These are phyloP conservation scores for Globisporangium nagaii DNA, from an alignment of 352 stramenopile species.

Conservation along the genomic window DNA sequence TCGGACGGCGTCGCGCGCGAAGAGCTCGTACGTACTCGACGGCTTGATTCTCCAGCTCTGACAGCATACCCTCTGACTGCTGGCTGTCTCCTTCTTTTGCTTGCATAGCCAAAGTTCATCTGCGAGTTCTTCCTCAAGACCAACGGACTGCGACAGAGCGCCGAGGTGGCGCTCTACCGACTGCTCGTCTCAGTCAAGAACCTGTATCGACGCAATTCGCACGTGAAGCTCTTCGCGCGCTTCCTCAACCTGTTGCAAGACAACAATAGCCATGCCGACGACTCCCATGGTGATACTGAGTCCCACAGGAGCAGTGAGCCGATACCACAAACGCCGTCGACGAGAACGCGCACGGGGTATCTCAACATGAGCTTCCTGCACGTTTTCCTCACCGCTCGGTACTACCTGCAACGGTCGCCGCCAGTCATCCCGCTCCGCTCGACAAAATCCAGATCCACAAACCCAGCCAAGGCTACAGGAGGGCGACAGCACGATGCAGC, in stretches of 20 bases:
- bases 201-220: conserved; percentile 33
- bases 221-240: conserved; percentile 63
- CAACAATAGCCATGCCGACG: background rate
- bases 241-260: conserved; percentile 43
- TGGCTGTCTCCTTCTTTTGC: background rate
- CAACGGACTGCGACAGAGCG: conserved; percentile 48
- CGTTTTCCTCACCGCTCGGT: conserved; percentile 54
- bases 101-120: conserved; percentile 48
- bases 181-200: conserved; percentile 72
- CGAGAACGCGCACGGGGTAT: conserved; percentile 23
- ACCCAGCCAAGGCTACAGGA: background rate
- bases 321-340: background rate
- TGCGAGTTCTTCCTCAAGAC: conserved; percentile 75
- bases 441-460: conserved; percentile 8
- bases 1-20: conserved; percentile 53
- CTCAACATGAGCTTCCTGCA: conserved; percentile 60
- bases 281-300: no score
- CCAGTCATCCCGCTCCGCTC: conserved; percentile 3
- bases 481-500: background rate
- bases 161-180: conserved; percentile 62
- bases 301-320: background rate
- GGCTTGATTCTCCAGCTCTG: no score
- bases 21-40: conserved; percentile 32
- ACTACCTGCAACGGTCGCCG: conserved; percentile 33
- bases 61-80: no score